These are phyloP conservation scores for Calonectria pauciramosa DNA, from an alignment of 2,329 filamentous ascomycete species.

Conservation along the genomic window DNA sequence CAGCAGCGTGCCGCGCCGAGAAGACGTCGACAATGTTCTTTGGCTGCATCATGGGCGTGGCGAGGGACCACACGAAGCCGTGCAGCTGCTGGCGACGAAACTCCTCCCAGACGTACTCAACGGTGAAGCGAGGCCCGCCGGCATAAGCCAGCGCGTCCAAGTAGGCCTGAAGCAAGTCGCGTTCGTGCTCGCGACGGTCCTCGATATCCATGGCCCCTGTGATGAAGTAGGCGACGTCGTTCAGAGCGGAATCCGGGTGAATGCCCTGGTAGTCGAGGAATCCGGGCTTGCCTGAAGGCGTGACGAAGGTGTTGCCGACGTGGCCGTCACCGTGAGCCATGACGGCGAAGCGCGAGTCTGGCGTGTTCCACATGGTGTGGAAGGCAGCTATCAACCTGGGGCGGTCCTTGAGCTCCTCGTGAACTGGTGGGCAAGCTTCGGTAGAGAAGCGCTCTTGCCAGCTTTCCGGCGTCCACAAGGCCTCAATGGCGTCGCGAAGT, in stretches of 20 bases:
- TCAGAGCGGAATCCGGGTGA: conserved; percentile 21
- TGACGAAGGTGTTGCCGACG: conserved; percentile 22
- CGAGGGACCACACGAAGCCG: conserved; percentile 32
- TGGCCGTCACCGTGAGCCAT: conserved; percentile 25
- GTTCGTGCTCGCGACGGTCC: conserved; percentile 23
- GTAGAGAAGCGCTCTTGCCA: conserved; percentile 20
- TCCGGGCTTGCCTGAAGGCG: conserved; percentile 10
- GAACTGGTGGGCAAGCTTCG: conserved; percentile 16
- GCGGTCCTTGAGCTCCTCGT: not conserved
- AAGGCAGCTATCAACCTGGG: not conserved
- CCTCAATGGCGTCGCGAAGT: conserved; percentile 1
- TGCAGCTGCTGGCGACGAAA: conserved; percentile 27
- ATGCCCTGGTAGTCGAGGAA: conserved; percentile 32
- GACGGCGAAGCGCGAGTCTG: conserved; percentile 14
- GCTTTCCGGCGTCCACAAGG: not conserved
- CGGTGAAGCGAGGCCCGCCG: not conserved
- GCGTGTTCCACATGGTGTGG: conserved; percentile 7
- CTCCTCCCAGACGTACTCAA: conserved; percentile 24
- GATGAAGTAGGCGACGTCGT: conserved; percentile 27
- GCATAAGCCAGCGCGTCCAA: not conserved
- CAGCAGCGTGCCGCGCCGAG: conserved; percentile 19
- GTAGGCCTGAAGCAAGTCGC: conserved; percentile 25
- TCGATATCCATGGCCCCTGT: not conserved
- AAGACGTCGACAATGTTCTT: conserved; percentile 28
- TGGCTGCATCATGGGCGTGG: conserved; percentile 31